Evolutionary conservation across 1,284 basidiomycete genomes (phyloP).

Genomic region (Ceratobasidium sp.): DNA sequence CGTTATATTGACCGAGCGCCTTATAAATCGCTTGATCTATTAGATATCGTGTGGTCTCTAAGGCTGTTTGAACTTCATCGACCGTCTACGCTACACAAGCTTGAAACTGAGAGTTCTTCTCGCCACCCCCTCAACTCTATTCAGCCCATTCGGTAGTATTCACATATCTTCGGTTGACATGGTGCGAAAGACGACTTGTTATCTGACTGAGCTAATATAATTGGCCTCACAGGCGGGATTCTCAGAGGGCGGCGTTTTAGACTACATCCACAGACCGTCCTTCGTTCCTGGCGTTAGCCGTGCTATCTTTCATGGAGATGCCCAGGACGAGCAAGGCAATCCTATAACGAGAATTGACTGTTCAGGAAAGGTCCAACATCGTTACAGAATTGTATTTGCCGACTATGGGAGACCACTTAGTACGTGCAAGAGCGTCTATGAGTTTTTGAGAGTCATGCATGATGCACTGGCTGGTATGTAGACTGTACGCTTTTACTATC

Average conservation of each 20-base stretch:
- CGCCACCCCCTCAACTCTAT: no score
- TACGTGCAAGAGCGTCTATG: background rate
- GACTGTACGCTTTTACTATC: background rate
- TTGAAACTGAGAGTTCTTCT: no score
- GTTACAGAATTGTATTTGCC: background rate
- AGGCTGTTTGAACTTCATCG: no score
- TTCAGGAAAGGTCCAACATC: background rate
- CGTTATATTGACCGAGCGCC: no score
- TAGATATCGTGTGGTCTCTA: no score
- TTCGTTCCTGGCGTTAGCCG: background rate
- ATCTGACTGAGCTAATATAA: no score
- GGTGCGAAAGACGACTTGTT: no score
- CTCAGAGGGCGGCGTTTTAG: background rate
- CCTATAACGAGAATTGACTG: background rate
- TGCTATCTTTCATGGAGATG: background rate
- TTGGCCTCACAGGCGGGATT: background rate
- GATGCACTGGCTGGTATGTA: conserved; percentile 25
- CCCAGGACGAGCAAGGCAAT: background rate
- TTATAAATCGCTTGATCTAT: no score
- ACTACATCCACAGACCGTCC: background rate
- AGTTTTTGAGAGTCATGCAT: conserved; percentile 12
- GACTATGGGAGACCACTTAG: background rate
- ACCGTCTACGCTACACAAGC: no score
- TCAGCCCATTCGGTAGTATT: no score
- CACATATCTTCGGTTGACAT: no score